Evolutionary conservation across 2,329 filamentous ascomycete genomes (phyloP).

Genomic region (Epicoccum nigrum): DNA sequence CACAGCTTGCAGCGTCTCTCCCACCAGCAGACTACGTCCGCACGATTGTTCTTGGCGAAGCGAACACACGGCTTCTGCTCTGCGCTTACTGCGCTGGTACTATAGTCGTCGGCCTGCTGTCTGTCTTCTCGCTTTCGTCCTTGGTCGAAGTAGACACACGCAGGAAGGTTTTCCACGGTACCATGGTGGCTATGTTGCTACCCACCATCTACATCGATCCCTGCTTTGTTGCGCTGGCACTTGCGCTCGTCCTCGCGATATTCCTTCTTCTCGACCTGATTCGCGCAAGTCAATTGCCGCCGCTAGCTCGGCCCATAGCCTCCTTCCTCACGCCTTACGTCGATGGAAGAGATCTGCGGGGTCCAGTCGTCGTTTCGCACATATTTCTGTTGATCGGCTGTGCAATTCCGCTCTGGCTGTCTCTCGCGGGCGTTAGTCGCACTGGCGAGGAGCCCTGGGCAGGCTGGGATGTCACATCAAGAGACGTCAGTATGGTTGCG

Average conservation of each 20-base stretch:
- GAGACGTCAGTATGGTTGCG: conserved; percentile 88
- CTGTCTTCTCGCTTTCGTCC: conserved; percentile 75
- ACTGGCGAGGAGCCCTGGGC: conserved; percentile 60
- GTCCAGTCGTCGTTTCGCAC: conserved; percentile 93
- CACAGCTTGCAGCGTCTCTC: conserved; percentile 15
- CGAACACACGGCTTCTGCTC: conserved; percentile 81
- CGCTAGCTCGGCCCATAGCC: conserved; percentile 83
- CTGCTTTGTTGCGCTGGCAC: conserved; percentile 77
- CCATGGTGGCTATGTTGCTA: conserved; percentile 96
- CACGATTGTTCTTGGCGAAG: conserved; percentile 69
- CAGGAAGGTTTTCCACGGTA: conserved; percentile 96
- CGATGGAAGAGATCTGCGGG: conserved; percentile 88
- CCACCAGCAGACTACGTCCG: conserved; percentile 67
- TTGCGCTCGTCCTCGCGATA: conserved; percentile 78
- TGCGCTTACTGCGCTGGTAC: conserved; percentile 75
- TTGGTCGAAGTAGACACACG: conserved; percentile 92
- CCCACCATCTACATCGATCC: conserved; percentile 88
- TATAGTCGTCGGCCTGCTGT: conserved; percentile 71
- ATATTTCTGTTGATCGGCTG: conserved; percentile 96
- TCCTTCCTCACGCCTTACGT: conserved; percentile 91
- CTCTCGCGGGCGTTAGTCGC: conserved; percentile 72
- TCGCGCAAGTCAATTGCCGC: conserved; percentile 87
- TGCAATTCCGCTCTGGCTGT: conserved; percentile 91
- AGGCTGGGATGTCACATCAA: conserved; percentile 74
- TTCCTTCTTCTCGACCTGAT: conserved; percentile 91